Base-by-base conservation (phyloP, 1,139 yeast genomes). In the Arxiozyma telluris region DNA sequence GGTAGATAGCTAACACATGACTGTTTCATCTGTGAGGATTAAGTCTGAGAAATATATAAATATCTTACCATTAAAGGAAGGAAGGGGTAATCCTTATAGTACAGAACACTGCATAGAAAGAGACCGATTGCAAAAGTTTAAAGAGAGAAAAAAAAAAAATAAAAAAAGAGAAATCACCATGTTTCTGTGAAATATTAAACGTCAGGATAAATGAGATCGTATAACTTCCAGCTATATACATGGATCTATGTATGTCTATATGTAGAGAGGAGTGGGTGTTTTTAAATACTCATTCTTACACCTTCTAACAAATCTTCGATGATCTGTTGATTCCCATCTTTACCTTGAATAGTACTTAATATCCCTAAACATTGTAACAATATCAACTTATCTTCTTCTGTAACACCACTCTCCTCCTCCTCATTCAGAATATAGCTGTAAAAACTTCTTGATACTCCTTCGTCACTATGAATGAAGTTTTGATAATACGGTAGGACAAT, bases 301-400 rank as follows among this genome's bases (percentile, higher is more conserved):
- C 70, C 69, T 22, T 58, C 62, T 21, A 70, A 54, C 23, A 81
- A 64, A 50, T 73, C 76, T 51, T 81, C 83, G 18, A 83, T 70
- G n/a, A 74, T 70, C 46, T 69, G 69, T 59, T 82, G 87, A 55
- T 76, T 76, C 21, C 76, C 76, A 59, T 81, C 83, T 12, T 69
- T 72, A 0, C 82, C 75, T 49, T 76, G 77, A 2, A 81, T 73
- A 0, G 80, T 73, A 18, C 77, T 74, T 30, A 83, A 64, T 41
- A 79, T 71, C 18, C 83, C 80, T 57, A 82, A 76, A 60, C 88
- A 83, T 61, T 81, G 86, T 21, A 81, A 64, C 44, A 82, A 60
- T 9, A 74, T 69, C 30, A 74, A 69, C 66, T 59, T 73, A 59
- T 62, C 75, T 45, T 57, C 59, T 44, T 66, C 69, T 1, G 68